A percentile compares a stretch with the other conserved stretches of the same genome.
Conservation (phyloP, 2,329 filamentous ascomycete genomes). For the Cadophora sp. region DNA sequence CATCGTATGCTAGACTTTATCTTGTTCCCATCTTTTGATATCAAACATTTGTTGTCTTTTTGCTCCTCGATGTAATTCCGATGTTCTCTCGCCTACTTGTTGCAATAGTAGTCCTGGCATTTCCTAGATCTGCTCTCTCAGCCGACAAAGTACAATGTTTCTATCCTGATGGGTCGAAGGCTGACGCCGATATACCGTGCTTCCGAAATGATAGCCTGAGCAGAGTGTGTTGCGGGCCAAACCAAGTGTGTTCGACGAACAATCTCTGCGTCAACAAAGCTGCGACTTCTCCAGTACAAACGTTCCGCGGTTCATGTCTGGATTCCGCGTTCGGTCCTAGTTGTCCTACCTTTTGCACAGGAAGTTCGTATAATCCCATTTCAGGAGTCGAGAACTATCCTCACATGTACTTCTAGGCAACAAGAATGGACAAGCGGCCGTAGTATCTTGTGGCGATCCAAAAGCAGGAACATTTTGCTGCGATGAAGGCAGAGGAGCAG, state of each 20-base stretch:
- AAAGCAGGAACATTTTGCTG: slow-evolving; percentile 30
- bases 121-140: slow-evolving; percentile 16
- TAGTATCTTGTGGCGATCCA: slow-evolving; percentile 28
- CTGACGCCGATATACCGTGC: slow-evolving; percentile 28
- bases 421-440: slow-evolving; percentile 16
- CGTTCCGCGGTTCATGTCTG: slow-evolving; percentile 28
- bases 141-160: slow-evolving; percentile 21
- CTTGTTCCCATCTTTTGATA: not conserved
- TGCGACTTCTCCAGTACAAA: slow-evolving; percentile 11
- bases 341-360: slow-evolving; percentile 31
- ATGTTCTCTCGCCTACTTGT: slow-evolving; percentile 23
- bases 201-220: slow-evolving; percentile 23
- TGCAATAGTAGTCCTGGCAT: slow-evolving; percentile 19
- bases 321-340: slow-evolving; percentile 25
- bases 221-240: slow-evolving; percentile 26
- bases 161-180: slow-evolving; percentile 22
- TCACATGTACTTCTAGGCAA: slow-evolving; percentile 19
- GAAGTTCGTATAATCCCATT: slow-evolving; percentile 22
- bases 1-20: not conserved
- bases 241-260: slow-evolving; percentile 31
- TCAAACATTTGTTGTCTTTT: not conserved
- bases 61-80: slow-evolving; percentile 14
- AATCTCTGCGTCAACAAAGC: slow-evolving; percentile 30
- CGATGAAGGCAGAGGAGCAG: slow-evolving; percentile 28
- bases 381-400: not conserved